Conservation (phyloP, 345 rosid genomes). For the Physaria fendleri region DNA sequence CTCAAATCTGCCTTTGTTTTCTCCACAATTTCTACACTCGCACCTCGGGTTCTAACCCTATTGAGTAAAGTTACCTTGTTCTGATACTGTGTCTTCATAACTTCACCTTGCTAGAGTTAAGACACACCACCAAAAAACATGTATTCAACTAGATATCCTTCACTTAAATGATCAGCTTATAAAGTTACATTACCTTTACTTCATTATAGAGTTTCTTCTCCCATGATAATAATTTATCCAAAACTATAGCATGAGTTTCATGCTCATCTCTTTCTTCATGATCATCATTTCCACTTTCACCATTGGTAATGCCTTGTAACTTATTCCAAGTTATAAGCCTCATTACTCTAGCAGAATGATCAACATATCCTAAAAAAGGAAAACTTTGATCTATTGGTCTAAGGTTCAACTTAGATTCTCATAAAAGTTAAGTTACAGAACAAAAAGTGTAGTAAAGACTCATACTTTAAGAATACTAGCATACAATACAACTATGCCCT, state of each 20-base stretch:
- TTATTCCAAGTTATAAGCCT: slow-evolving; percentile 93
- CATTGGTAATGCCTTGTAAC: slow-evolving; percentile 50
- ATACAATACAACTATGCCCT: slow-evolving; percentile 14
- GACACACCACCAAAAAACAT: slow-evolving; percentile 1
- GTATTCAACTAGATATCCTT: background rate
- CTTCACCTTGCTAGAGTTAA: slow-evolving; percentile 75
- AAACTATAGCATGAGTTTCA: slow-evolving; percentile 85
- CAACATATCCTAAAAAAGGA: slow-evolving; percentile 35
- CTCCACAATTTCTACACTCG: slow-evolving; percentile 69
- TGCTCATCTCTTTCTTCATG: slow-evolving; percentile 60
- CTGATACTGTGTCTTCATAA: slow-evolving; percentile 91
- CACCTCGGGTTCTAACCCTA: slow-evolving; percentile 74
- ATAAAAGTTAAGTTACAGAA: slow-evolving; percentile 20
- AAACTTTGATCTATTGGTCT: slow-evolving; percentile 23
- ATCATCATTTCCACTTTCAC: slow-evolving; percentile 62
- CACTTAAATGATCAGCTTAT: background rate
- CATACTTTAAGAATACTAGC: slow-evolving; percentile 12
- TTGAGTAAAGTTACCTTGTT: slow-evolving; percentile 64
- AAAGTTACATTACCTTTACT: slow-evolving; percentile 59
- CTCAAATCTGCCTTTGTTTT: slow-evolving; percentile 89
- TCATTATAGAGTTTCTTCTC: slow-evolving; percentile 96
- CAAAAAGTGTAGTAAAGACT: slow-evolving; percentile 21
- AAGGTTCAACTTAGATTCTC: slow-evolving; percentile 26
- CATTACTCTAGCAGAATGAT: slow-evolving; percentile 94
- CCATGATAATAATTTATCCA: slow-evolving; percentile 95